Percentiles rank a stretch among this genome's conserved stretches.
Evolutionary conservation across 2,329 filamentous ascomycete species (phyloP).

Genomic region (Alternaria brassicicola): DNA sequence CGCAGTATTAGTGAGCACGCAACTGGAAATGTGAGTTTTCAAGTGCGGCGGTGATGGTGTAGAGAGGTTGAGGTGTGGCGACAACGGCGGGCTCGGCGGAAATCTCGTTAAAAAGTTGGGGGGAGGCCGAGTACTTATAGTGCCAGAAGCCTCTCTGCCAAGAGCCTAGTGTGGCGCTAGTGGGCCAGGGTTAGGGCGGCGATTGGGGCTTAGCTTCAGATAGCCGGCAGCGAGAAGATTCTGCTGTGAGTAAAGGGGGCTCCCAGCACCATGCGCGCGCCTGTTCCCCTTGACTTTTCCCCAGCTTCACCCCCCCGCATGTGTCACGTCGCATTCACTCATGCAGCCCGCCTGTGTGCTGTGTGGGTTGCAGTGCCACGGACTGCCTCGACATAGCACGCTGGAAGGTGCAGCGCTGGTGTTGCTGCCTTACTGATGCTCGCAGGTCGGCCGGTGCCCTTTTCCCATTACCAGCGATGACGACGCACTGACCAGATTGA

Average conservation of each 20-base stretch:
- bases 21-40: conserved; percentile 34
- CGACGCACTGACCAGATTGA: conserved; percentile 31
- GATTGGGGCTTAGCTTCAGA: conserved; percentile 19
- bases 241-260: conserved; percentile 33
- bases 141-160: conserved; percentile 17
- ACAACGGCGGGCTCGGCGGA: conserved; percentile 37
- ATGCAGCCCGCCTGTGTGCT: background rate
- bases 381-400: background rate
- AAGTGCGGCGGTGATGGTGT: conserved; percentile 35
- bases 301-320: conserved; percentile 16
- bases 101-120: conserved; percentile 35
- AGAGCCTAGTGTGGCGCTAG: conserved; percentile 18
- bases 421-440: conserved; percentile 13
- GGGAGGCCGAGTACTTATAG: conserved; percentile 35
- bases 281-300: conserved; percentile 19
- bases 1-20: conserved; percentile 42
- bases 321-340: background rate
- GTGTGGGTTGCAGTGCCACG: background rate
- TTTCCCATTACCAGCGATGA: conserved; percentile 26
- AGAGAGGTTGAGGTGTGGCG: conserved; percentile 33
- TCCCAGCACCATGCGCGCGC: conserved; percentile 27
- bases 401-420: background rate
- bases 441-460: conserved; percentile 10
- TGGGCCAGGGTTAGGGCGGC: conserved; percentile 5
- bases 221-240: conserved; percentile 40